Evolutionary conservation across 768 basidiomycete species (phyloP).

Genomic region (Boletus eberwhitei): DNA sequence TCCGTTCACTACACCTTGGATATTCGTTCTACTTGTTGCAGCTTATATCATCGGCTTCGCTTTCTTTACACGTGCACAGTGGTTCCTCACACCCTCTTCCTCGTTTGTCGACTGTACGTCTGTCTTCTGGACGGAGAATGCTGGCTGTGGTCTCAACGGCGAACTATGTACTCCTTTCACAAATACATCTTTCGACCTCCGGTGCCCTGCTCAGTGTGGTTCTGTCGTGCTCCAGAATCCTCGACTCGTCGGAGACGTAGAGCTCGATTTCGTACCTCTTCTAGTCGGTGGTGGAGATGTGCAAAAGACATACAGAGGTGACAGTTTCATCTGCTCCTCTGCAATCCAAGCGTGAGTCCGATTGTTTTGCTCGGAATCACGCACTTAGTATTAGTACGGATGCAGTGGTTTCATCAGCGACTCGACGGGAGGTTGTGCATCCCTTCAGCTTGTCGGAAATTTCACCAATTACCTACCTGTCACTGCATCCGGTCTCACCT

Average conservation of each 20-base stretch:
- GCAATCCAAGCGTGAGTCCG: slow-evolving; percentile 71
- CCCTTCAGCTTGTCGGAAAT: slow-evolving; percentile 65
- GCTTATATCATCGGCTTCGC: slow-evolving; percentile 71
- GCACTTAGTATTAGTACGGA: slow-evolving; percentile 7
- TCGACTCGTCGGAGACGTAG: slow-evolving; percentile 63
- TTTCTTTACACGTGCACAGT: slow-evolving; percentile 71
- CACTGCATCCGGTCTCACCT: slow-evolving; percentile 58
- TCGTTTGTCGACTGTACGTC: slow-evolving; percentile 67
- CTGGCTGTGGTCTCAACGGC: slow-evolving; percentile 74
- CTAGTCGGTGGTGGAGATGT: slow-evolving; percentile 83
- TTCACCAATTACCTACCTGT: slow-evolving; percentile 67
- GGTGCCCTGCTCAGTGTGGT: slow-evolving; percentile 75
- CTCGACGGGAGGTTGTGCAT: slow-evolving; percentile 72
- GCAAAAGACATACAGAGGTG: slow-evolving; percentile 72
- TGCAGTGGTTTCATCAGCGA: slow-evolving; percentile 62
- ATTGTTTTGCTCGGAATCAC: background rate
- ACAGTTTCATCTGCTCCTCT: slow-evolving; percentile 81
- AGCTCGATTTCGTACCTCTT: slow-evolving; percentile 66
- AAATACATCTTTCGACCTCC: slow-evolving; percentile 62
- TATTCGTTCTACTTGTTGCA: slow-evolving; percentile 51
- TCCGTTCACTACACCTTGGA: slow-evolving; percentile 47
- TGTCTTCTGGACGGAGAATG: slow-evolving; percentile 66
- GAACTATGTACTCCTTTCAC: slow-evolving; percentile 60
- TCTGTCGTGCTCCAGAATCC: slow-evolving; percentile 67
- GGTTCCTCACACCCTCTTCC: slow-evolving; percentile 61